Evolutionary conservation across 495 filamentous ascomycete species (phyloP).

Genomic region (Trichoderma virens): DNA sequence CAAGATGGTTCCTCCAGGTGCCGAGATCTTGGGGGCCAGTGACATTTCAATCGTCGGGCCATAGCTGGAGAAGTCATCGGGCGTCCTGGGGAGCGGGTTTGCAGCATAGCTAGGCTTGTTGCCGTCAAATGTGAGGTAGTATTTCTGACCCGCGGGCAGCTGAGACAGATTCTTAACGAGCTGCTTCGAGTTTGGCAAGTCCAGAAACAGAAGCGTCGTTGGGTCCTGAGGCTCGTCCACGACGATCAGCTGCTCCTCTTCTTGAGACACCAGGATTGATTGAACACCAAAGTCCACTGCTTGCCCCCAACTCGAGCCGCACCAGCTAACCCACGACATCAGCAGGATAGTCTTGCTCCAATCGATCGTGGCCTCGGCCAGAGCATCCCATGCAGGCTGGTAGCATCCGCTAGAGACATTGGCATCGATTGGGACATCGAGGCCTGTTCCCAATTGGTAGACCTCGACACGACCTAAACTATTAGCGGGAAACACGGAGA

Average conservation of each 20-base stretch:
- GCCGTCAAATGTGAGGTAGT: constrained; percentile 17
- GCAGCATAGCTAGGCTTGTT: constrained; percentile 13
- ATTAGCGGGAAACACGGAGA: not conserved
- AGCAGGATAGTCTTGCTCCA: not conserved
- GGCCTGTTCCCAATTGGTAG: not conserved
- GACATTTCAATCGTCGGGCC: constrained; percentile 15
- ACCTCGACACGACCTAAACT: not conserved
- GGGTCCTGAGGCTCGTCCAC: constrained; percentile 9
- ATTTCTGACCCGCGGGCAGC: not conserved
- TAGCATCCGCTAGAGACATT: not conserved
- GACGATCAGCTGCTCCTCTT: not conserved
- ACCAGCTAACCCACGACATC: not conserved
- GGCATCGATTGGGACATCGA: not conserved
- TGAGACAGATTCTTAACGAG: not conserved
- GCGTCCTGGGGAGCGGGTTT: constrained; percentile 11
- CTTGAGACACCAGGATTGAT: not conserved
- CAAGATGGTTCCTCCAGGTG: constrained; percentile 18
- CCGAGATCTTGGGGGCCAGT: constrained; percentile 19
- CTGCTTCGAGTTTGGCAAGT: not conserved
- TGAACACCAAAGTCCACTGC: not conserved
- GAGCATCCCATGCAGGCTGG: not conserved
- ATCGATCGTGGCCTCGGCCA: not conserved
- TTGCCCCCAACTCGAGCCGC: not conserved
- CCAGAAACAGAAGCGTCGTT: not conserved
- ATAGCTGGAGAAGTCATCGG: constrained; percentile 20